Percentiles rank a stretch among this genome's conserved stretches.
Conservation (phyloP, 73 alveolate species). For the Urostyla sp. region DNA sequence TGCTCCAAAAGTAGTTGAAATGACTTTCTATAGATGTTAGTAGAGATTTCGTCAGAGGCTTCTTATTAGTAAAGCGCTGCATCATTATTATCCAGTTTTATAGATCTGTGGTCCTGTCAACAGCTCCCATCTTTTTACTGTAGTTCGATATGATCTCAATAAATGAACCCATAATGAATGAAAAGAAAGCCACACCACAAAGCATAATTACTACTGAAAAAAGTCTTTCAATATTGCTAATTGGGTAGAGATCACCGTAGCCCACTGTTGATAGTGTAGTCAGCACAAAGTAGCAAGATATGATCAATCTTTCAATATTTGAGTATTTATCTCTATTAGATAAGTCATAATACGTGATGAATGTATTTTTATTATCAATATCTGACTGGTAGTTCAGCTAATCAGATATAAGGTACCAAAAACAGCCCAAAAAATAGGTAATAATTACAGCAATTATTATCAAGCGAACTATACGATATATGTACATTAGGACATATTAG, state of each 20-base stretch:
- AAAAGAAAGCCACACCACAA: conserved; percentile 94
- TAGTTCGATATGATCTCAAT: conserved; percentile 85
- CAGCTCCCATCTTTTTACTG: conserved; percentile 85
- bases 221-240: conserved; percentile 81
- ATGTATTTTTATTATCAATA: conserved; percentile 59
- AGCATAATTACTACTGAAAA: conserved; percentile 89
- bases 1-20: conserved; percentile 85
- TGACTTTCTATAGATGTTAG: conserved; percentile 78
- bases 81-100: conserved; percentile 83
- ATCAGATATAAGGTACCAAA: conserved; percentile 86
- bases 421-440: conserved; percentile 92
- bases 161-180: conserved; percentile 90
- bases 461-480: conserved; percentile 86
- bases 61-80: conserved; percentile 72
- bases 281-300: conserved; percentile 87
- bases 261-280: conserved; percentile 96
- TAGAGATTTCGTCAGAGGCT: conserved; percentile 80
- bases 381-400: conserved; percentile 47
- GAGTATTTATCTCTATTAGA: conserved; percentile 66
- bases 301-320: conserved; percentile 72
- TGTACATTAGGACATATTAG: conserved; percentile 80
- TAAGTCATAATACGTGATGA: conserved; percentile 71
- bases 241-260: conserved; percentile 91
- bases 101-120: conserved; percentile 84
- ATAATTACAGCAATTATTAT: conserved; percentile 88